Evolutionary conservation across 2,329 filamentous ascomycete genomes (phyloP).

Genomic region (Aureobasidium musti): DNA sequence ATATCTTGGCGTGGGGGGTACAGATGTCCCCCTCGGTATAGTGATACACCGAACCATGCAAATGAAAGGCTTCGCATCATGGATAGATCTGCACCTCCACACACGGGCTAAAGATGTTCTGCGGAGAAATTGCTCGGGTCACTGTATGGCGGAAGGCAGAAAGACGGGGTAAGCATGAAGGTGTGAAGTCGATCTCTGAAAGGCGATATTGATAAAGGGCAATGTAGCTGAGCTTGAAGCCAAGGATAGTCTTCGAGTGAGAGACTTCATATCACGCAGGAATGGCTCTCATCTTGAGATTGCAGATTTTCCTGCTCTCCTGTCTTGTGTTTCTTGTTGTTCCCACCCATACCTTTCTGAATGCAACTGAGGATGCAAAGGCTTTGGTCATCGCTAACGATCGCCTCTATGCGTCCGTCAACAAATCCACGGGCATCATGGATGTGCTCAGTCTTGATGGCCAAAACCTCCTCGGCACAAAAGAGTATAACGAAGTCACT

Average conservation of each 20-base stretch:
- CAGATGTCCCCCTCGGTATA: background rate
- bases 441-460: conserved; percentile 50
- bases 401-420: conserved; percentile 49
- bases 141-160: background rate
- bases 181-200: background rate
- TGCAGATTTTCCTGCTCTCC: background rate
- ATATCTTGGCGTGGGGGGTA: background rate
- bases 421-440: conserved; percentile 49
- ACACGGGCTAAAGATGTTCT: background rate
- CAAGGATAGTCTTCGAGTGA: background rate
- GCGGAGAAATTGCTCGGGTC: conserved; percentile 1
- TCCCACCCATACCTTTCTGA: conserved; percentile 31
- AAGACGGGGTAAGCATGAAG: background rate
- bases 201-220: background rate
- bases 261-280: background rate
- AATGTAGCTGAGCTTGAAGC: background rate
- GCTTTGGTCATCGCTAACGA: conserved; percentile 49
- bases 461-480: conserved; percentile 56
- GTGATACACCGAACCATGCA: background rate
- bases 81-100: background rate
- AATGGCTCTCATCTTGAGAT: background rate
- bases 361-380: conserved; percentile 39
- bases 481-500: conserved; percentile 33
- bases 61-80: background rate
- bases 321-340: background rate